A percentile compares a stretch with the other conserved stretches of the same genome.
Conservation (phyloP, 768 basidiomycete species). For the Sarcodon sp. region DNA sequence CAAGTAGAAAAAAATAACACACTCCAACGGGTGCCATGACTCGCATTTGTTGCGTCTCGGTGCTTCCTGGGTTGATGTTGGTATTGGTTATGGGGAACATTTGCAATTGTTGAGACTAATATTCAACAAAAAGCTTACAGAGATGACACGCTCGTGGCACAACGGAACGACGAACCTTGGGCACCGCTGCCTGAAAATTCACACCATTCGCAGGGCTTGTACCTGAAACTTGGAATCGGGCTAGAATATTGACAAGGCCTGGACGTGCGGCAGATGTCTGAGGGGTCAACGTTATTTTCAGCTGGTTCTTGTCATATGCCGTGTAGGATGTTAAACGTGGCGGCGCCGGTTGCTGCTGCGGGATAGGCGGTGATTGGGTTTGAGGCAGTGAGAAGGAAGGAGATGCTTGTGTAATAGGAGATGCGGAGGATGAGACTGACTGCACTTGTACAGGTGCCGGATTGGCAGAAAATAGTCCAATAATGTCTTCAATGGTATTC, state of each 20-base stretch:
- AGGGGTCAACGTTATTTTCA: constrained; percentile 84
- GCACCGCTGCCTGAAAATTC: constrained; percentile 96
- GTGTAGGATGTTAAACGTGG: constrained; percentile 60
- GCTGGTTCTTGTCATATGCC: constrained; percentile 86
- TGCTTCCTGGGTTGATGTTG: constrained; percentile 59
- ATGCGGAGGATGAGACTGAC: constrained; percentile 9
- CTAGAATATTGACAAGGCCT: constrained; percentile 85
- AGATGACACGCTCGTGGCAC: neutral
- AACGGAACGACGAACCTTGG: constrained; percentile 45
- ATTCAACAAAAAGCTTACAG: neutral
- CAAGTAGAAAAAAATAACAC: neutral
- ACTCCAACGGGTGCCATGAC: constrained; percentile 83
- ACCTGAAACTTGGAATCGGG: constrained; percentile 68
- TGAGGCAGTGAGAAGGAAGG: constrained; percentile 22
- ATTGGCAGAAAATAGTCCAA: constrained; percentile 54
- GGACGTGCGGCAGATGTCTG: constrained; percentile 69
- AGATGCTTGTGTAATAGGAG: constrained; percentile 4
- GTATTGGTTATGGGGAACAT: constrained; percentile 96
- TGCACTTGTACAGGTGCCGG: constrained; percentile 13
- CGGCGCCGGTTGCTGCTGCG: constrained; percentile 24
- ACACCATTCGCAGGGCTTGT: constrained; percentile 41
- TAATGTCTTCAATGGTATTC: constrained; percentile 79
- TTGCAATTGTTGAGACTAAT: constrained; percentile 87
- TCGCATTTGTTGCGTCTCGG: constrained; percentile 93
- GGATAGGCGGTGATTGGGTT: constrained; percentile 19